Evolutionary conservation across 768 basidiomycete species (phyloP).

Genomic region (Aureoboletus auriporus): DNA sequence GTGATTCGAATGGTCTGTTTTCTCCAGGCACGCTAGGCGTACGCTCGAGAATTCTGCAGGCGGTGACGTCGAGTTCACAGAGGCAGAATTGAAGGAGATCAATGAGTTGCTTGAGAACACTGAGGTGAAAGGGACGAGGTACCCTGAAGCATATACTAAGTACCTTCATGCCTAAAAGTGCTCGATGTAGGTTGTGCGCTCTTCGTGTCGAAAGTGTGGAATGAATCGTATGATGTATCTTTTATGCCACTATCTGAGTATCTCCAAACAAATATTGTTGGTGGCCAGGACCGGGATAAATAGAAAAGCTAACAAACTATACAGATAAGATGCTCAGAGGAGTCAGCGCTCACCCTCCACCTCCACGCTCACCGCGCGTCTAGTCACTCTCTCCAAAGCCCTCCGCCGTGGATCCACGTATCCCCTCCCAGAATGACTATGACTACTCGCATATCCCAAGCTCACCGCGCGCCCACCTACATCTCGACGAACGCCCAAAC

Average conservation of each 20-base stretch:
- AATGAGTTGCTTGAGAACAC: slow-evolving; percentile 32
- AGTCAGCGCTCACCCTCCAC: slow-evolving; percentile 6
- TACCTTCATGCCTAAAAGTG: slow-evolving; percentile 31
- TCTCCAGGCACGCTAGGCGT: slow-evolving; percentile 31
- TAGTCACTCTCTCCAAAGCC: slow-evolving; percentile 17
- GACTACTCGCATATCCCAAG: slow-evolving; percentile 23
- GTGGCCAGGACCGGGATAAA: too few relatives aligned
- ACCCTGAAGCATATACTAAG: slow-evolving; percentile 19
- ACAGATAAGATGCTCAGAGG: too few relatives aligned
- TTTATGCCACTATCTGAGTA: too few relatives aligned
- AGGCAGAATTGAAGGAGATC: slow-evolving; percentile 38
- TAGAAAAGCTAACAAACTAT: too few relatives aligned
- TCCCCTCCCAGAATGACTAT: slow-evolving; percentile 2
- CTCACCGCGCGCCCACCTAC: slow-evolving; percentile 24
- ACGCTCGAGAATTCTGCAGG: slow-evolving; percentile 44
- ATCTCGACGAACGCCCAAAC: slow-evolving; percentile 6
- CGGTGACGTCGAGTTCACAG: slow-evolving; percentile 38
- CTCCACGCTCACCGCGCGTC: slow-evolving; percentile 19
- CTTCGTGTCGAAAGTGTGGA: too few relatives aligned
- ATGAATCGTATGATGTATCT: too few relatives aligned
- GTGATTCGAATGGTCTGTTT: too few relatives aligned
- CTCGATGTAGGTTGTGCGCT: too few relatives aligned
- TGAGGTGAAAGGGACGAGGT: slow-evolving; percentile 39
- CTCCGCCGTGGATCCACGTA: slow-evolving; percentile 20
- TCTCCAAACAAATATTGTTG: too few relatives aligned